These are phyloP conservation scores for Saccharata proteae DNA, from an alignment of 2,329 filamentous ascomycete species.

Conservation along the genomic window DNA sequence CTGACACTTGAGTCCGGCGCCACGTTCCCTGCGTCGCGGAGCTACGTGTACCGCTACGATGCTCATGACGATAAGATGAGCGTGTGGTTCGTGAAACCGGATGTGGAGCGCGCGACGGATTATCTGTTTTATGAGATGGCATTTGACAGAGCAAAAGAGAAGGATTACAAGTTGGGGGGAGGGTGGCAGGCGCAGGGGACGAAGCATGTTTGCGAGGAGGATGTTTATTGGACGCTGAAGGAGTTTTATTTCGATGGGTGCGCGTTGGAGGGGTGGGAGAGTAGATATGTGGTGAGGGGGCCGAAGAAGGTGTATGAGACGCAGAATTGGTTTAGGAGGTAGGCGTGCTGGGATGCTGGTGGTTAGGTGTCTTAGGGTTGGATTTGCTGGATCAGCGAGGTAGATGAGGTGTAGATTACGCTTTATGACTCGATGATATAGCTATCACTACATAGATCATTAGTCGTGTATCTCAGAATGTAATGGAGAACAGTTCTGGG, in stretches of 20 bases:
- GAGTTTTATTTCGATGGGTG: slow-evolving; percentile 52
- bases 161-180: slow-evolving; percentile 38
- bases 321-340: slow-evolving; percentile 29
- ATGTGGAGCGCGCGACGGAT: slow-evolving; percentile 51
- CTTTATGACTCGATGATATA: too few species aligned
- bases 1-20: slow-evolving; percentile 47
- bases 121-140: slow-evolving; percentile 67
- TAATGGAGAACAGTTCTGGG: too few species aligned
- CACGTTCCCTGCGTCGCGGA: slow-evolving; percentile 47
- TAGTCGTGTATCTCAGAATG: too few species aligned
- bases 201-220: slow-evolving; percentile 61
- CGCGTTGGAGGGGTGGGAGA: slow-evolving; percentile 44
- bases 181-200: slow-evolving; percentile 50
- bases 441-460: too few species aligned
- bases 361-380: too few species aligned
- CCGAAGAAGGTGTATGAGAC: slow-evolving; percentile 60
- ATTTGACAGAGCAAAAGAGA: slow-evolving; percentile 33
- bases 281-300: slow-evolving; percentile 55
- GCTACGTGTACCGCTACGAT: slow-evolving; percentile 63
- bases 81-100: slow-evolving; percentile 64
- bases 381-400: too few species aligned
- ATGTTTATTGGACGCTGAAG: slow-evolving; percentile 60
- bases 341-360: too few species aligned
- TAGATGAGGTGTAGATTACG: too few species aligned
- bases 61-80: slow-evolving; percentile 48